Evolutionary conservation across 1,284 basidiomycete species (phyloP), one percentile per base, ranked within the genome.

Genomic region (Apiotrichum gamsii): DNA sequence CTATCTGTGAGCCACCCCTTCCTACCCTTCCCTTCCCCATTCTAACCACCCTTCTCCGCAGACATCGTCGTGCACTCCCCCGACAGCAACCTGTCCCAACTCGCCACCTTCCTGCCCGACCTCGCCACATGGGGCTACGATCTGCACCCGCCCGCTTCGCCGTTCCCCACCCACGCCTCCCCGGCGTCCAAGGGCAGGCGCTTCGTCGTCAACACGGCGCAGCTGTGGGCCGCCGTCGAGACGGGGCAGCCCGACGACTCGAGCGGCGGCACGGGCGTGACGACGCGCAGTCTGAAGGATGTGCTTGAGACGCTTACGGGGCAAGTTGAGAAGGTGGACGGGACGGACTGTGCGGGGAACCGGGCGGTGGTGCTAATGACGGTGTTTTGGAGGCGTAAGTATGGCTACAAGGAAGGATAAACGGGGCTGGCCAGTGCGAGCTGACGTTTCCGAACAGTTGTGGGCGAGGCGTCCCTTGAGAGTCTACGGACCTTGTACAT

Each of bases 161-260:
- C 52, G 8, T 49, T 44, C 11, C 56, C 63, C 2, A 47, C 49
- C 2, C 61, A 65, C 36, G 40, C 51, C 39, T 52, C 48, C 23
- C 39, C 51, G 0, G 38, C 49, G 2, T 59, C 58, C 2, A 48
- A 56, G 6, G 58, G 58, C 9, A 51, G 57, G 30, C 47, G 54
- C 10, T 60, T 64, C 34, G 23, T 63, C 14, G 60, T 69, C 32
- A 65, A 68, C 45, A 67, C 63, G 2, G 60, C 65, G 4, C 49
- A 49, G n/a, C 43, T 68, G 6, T 67, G 67, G 34, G 63, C 51
- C 4, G 59, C 56, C 3, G 51, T 65, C 11, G 64, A 68, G 41
- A 18, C n/a, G 3, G 42, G 35, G 5, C 48, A 43, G 25, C 29
- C 30, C 13, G 59, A 59, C 10, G 38, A 45, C 14, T 49, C 52